phyloP scores from a whole-genome alignment of 129 eudicot species.

The Flaveria brownii region DNA sequence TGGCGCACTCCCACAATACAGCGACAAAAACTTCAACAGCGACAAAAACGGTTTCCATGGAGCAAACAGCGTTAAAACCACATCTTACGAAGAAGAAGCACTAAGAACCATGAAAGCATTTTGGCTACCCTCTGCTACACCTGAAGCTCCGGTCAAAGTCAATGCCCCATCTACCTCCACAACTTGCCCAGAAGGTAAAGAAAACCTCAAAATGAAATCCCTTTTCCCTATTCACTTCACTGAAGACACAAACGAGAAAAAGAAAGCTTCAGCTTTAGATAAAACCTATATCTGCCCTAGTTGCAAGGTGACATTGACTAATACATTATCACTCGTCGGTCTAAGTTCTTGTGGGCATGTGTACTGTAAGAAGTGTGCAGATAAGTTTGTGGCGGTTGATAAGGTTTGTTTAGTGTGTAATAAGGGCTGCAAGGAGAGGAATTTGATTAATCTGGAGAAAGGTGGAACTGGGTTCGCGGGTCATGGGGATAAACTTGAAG shows the following conservation, averaged over 20 bases:
- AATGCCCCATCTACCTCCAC: constrained; percentile 78
- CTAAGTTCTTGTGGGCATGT: constrained; percentile 90
- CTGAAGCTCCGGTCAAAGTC: constrained; percentile 82
- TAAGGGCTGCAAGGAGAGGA: constrained; percentile 76
- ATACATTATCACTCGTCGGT: constrained; percentile 69
- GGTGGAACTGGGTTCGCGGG: constrained; percentile 95
- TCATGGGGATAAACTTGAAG: constrained; percentile 87
- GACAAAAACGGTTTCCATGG: constrained; percentile 85
- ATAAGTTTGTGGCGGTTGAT: constrained; percentile 77
- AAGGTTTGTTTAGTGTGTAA: constrained; percentile 94
- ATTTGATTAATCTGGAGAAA: constrained; percentile 61
- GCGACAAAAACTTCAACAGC: constrained; percentile 59
- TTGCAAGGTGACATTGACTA: constrained; percentile 87
- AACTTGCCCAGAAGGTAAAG: constrained; percentile 84
- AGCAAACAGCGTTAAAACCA: constrained; percentile 89
- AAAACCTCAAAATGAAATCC: constrained; percentile 78
- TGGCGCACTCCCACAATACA: constrained; percentile 90
- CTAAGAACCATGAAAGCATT: constrained; percentile 97
- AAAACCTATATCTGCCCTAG: constrained; percentile 75
- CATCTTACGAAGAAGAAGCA: constrained; percentile 93
- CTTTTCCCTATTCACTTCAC: constrained; percentile 69
- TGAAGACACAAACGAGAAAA: constrained; percentile 59
- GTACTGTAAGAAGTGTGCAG: constrained; percentile 88
- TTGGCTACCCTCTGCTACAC: constrained; percentile 97
- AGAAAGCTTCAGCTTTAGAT: constrained; percentile 49